Evolutionary conservation across 2,329 filamentous ascomycete species (phyloP).

Genomic region (Talaromyces funiculosus): DNA sequence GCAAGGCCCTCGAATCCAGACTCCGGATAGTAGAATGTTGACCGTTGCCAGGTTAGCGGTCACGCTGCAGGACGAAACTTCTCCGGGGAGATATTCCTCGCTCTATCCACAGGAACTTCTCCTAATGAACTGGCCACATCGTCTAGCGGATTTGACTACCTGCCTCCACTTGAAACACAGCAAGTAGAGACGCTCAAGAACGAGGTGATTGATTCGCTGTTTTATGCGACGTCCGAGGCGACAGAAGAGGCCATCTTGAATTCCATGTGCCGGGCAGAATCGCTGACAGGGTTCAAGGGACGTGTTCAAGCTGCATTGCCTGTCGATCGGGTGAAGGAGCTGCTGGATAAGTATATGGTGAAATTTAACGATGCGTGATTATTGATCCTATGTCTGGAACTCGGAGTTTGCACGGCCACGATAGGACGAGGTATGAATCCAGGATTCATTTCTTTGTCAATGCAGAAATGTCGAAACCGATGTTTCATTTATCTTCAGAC

Average conservation of each 20-base stretch:
- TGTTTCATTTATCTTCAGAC: neutral
- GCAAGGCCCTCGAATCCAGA: neutral
- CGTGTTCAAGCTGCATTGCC: neutral
- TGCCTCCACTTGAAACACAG: slow-evolving; percentile 4
- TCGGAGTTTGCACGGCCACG: neutral
- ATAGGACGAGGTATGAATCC: neutral
- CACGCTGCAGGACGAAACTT: slow-evolving; percentile 4
- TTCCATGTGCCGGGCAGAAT: neutral
- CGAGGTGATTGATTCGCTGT: slow-evolving; percentile 3
- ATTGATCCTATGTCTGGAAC: neutral
- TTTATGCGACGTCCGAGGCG: slow-evolving; percentile 4
- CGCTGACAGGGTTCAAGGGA: neutral
- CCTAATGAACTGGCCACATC: neutral
- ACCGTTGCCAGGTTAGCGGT: neutral
- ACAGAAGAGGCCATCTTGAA: slow-evolving; percentile 7
- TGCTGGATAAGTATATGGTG: slow-evolving; percentile 4
- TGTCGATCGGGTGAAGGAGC: slow-evolving; percentile 4
- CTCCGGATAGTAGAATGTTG: neutral
- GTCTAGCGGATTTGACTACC: neutral
- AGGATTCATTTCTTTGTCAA: neutral
- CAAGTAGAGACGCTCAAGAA: neutral
- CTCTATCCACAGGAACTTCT: neutral
- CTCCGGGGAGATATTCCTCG: slow-evolving; percentile 5
- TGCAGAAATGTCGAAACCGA: neutral
- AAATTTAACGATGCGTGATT: slow-evolving; percentile 1